Conservation (phyloP, 352 stramenopile genomes). For the Blastocystis sp. region DNA sequence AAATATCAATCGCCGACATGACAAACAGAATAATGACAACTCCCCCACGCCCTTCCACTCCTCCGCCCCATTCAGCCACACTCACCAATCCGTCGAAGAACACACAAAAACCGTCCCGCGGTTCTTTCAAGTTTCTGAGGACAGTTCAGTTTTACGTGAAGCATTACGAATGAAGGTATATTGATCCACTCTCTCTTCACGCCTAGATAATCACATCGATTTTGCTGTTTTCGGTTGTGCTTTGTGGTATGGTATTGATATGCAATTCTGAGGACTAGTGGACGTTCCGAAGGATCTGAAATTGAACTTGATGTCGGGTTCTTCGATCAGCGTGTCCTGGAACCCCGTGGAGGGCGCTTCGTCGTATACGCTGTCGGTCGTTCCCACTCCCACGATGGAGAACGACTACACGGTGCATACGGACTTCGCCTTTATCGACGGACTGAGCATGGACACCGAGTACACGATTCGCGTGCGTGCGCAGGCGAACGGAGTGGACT, state of each 20-base stretch:
- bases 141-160: not conserved
- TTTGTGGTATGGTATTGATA: not conserved
- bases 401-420: slow-evolving; percentile 1
- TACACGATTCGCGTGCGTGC: slow-evolving; percentile 17
- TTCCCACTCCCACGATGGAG: slow-evolving; percentile 2
- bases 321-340: slow-evolving; percentile 43
- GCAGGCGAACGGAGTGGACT: not conserved
- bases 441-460: not conserved
- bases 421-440: slow-evolving; percentile 36
- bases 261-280: not conserved
- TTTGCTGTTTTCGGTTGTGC: not conserved
- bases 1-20: slow-evolving; percentile 38
- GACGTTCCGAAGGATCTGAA: slow-evolving; percentile 28
- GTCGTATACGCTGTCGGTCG: not conserved
- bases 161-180: slow-evolving; percentile 28
- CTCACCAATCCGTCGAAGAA: not conserved
- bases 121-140: not conserved
- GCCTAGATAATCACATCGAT: not conserved
- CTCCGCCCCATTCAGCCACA: not conserved
- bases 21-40: not conserved
- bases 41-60: not conserved
- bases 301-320: slow-evolving; percentile 37
- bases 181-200: not conserved
- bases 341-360: not conserved
- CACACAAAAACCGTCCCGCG: not conserved